Conservation (phyloP, 768 basidiomycete species). For the Lentinula sp. region DNA sequence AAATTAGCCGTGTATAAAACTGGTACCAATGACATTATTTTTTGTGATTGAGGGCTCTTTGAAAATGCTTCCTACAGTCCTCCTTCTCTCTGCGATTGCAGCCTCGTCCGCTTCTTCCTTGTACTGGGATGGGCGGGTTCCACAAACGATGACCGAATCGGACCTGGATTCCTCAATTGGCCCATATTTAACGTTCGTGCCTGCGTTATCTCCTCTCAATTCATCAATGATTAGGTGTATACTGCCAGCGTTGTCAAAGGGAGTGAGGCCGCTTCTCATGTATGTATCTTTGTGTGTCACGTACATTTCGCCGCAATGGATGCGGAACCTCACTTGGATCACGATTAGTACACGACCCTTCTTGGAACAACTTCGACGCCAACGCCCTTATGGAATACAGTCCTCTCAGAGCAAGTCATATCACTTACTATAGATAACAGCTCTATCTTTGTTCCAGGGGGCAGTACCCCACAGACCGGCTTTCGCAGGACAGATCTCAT, state of each 20-base stretch:
- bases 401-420: conserved; percentile 41
- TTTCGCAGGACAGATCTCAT: conserved; percentile 59
- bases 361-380: conserved; percentile 29
- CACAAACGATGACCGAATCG: conserved; percentile 31
- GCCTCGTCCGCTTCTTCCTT: neutral
- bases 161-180: conserved; percentile 41
- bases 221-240: neutral
- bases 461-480: conserved; percentile 41
- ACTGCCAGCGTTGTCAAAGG: conserved; percentile 48
- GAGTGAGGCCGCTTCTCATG: conserved; percentile 42
- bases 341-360: conserved; percentile 28
- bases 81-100: neutral
- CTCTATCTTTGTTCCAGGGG: conserved; percentile 50
- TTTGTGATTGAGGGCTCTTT: neutral
- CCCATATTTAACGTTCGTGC: conserved; percentile 49
- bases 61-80: neutral
- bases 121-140: conserved; percentile 51
- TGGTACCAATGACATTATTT: neutral
- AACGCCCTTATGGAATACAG: conserved; percentile 45
- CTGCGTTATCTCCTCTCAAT: neutral
- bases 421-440: conserved; percentile 50
- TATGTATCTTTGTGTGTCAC: conserved; percentile 18
- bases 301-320: neutral
- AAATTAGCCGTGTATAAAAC: neutral
- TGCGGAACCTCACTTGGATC: neutral